Conservation (phyloP, 371 early-diverging fungal genomes). For the Mucor ambiguus region DNA sequence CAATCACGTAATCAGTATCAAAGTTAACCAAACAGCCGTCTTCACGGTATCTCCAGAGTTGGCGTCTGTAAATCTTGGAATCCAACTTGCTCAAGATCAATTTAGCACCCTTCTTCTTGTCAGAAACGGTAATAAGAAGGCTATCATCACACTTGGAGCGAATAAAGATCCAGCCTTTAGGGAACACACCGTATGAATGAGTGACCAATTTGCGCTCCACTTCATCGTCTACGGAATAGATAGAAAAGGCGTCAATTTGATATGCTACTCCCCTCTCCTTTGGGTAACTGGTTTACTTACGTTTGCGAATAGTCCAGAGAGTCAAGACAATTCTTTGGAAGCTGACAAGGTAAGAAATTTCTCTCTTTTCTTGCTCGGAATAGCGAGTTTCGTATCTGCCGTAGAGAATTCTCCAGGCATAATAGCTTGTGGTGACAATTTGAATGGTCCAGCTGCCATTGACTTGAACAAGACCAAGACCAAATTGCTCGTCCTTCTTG, state of each 20-base stretch:
- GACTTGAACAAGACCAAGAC: constrained; percentile 31
- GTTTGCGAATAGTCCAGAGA: constrained; percentile 15
- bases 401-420: constrained; percentile 40
- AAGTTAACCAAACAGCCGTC: constrained; percentile 57
- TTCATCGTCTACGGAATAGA: constrained; percentile 13
- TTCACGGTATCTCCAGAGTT: constrained; percentile 60
- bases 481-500: constrained; percentile 22
- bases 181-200: constrained; percentile 45
- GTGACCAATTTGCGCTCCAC: constrained; percentile 39
- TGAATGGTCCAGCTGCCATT: constrained; percentile 28
- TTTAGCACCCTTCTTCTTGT: constrained; percentile 38
- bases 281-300: constrained; percentile 9
- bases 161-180: constrained; percentile 50
- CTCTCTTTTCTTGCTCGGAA: constrained; percentile 35
- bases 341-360: constrained; percentile 30
- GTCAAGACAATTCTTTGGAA: constrained; percentile 35
- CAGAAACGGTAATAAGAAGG: constrained; percentile 35
- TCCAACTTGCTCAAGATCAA: constrained; percentile 38
- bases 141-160: constrained; percentile 41
- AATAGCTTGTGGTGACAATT: constrained; percentile 28
- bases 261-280: background rate
- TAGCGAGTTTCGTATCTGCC: constrained; percentile 35
- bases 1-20: constrained; percentile 56
- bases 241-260: background rate
- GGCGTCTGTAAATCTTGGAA: constrained; percentile 41